Evolutionary conservation across 208 protist genomes (phyloP).

Genomic region (Plasmodiophora brassicae): DNA sequence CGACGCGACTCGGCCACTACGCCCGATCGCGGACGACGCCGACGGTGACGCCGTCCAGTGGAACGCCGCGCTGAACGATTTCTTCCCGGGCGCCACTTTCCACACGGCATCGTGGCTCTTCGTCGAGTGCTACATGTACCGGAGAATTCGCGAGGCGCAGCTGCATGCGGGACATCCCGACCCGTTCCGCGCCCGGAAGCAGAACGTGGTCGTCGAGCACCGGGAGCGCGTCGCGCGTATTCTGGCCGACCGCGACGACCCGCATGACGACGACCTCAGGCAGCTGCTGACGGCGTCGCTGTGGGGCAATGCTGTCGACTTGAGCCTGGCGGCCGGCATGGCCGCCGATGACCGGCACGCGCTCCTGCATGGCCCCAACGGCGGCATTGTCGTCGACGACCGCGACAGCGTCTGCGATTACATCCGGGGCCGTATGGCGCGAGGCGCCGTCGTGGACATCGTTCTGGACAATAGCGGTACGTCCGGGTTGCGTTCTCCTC

Average conservation of each 20-base stretch:
- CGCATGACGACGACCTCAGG: no score
- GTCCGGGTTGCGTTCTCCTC: background rate
- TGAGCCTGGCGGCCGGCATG: background rate
- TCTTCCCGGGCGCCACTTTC: background rate
- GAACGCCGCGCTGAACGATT: background rate
- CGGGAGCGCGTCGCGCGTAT: no score
- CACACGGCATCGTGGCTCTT: background rate
- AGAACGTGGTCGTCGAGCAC: no score
- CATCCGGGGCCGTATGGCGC: background rate
- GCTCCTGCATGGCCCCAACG: background rate
- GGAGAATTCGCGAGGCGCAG: background rate
- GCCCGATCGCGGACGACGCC: no score
- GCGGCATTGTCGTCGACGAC: background rate
- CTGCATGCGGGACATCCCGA: no score
- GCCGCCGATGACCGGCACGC: background rate
- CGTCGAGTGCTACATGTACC: slow-evolving; percentile 30
- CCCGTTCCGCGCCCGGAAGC: background rate
- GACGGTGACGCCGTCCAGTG: background rate
- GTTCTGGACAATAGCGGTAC: slow-evolving; percentile 21
- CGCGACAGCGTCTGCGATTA: background rate
- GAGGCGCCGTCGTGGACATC: background rate
- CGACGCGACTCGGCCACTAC: no score
- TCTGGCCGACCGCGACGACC: no score
- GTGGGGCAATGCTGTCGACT: background rate
- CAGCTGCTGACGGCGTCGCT: background rate